Base-by-base conservation (phyloP, 2,329 filamentous ascomycete genomes). In the Alternaria viburni region DNA sequence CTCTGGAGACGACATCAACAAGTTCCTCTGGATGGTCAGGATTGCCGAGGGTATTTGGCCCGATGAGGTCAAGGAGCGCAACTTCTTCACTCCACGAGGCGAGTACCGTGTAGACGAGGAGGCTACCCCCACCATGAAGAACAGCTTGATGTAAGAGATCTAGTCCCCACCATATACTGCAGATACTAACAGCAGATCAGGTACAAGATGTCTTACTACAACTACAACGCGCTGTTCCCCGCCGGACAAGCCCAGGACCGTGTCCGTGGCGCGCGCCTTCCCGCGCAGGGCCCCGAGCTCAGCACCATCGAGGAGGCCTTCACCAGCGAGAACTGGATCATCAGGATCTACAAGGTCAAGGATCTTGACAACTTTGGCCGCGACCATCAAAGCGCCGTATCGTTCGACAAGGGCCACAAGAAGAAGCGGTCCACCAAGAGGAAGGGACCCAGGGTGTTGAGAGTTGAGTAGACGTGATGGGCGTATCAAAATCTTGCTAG, bases 161-260 rank as follows among this genome's bases (percentile, higher is more conserved):
- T 21, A 9, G 13, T 30, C 4, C 4, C 21, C 3, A 23, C 13
- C 10, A 23, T 19, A 10, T n/a, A 4, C 43, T 0, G 12, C 36
- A 47, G 44, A 36, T 68, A 46, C 77, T 80, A 65, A 81, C 74
- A 54, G 25, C 9, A 11, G 41, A 5, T 69, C 69, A 97, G 94
- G 93, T 99, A 99, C 89, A 99, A 99, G 88, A 97, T 99, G 94
- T 97, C 93, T 21, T 99, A 99, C 87, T 92, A 99, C 88, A 98
- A 98, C 87, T 99, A 92, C 86, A 88, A 95, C 81, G 84, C 87
- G 50, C 89, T 99, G 67, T 99, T 98, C 88, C 95, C 94, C 47
- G 87, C 91, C 3, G 96, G 96, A 66, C 93, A 98, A 82, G 94
- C 93, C 36, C 85, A 89, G 72, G 96, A 99, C 80, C 91, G 96